Evolutionary conservation across 768 basidiomycete species (phyloP).

Genomic region (Lentinula lateritia): DNA sequence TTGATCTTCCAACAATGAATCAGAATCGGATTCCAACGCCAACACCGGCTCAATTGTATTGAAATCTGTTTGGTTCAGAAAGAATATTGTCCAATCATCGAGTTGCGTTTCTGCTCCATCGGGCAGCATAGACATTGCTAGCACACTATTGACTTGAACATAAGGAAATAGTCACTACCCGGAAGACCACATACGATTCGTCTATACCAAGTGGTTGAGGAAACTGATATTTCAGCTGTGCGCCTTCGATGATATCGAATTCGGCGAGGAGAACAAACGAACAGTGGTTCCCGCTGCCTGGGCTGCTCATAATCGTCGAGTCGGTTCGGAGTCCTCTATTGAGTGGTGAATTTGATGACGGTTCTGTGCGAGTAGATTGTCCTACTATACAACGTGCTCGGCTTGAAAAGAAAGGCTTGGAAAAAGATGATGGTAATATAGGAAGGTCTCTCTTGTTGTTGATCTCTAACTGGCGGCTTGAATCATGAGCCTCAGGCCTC

Average conservation of each 20-base stretch:
- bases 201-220: constrained; percentile 92
- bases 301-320: constrained; percentile 39
- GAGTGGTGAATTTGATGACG: too few relatives aligned
- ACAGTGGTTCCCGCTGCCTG: constrained; percentile 60
- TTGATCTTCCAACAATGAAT: constrained; percentile 13
- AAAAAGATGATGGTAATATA: too few relatives aligned
- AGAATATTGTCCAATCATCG: constrained; percentile 99
- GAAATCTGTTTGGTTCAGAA: constrained; percentile 89
- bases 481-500: too few relatives aligned
- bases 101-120: constrained; percentile 94
- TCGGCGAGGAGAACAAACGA: constrained; percentile 97
- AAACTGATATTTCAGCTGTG: constrained; percentile 92
- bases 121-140: constrained; percentile 97
- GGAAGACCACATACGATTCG: constrained; percentile 63
- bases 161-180: background rate
- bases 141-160: constrained; percentile 47
- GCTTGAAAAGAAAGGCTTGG: too few relatives aligned
- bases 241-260: constrained; percentile 95
- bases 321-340: too few relatives aligned
- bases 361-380: too few relatives aligned
- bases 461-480: too few relatives aligned
- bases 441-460: too few relatives aligned
- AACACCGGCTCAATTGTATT: constrained; percentile 83
- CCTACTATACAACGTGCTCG: too few relatives aligned
- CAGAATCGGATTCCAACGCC: constrained; percentile 50